phyloP scores from a whole-genome alignment of 345 rosid genomes.

The Eucalyptus globulus region DNA sequence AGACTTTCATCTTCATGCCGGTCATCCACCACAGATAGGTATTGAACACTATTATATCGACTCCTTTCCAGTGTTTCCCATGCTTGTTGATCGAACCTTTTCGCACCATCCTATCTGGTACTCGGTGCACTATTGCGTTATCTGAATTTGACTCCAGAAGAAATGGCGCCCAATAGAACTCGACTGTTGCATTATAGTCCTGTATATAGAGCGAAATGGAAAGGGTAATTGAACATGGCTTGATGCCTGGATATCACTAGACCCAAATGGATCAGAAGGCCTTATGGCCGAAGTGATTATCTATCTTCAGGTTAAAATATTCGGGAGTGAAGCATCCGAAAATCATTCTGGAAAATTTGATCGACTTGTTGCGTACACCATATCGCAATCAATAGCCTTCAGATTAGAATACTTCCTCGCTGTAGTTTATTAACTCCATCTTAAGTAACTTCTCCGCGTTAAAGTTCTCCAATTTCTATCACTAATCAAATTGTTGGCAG shows the following conservation, averaged over 20 bases:
- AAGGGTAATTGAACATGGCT: not conserved
- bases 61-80: constrained; percentile 65
- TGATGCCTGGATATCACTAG: not conserved
- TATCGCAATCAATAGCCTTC: not conserved
- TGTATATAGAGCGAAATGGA: not conserved
- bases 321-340: not conserved
- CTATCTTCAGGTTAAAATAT: not conserved
- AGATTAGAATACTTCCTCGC: not conserved
- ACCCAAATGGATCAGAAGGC: not conserved
- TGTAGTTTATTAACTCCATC: not conserved
- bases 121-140: constrained; percentile 61
- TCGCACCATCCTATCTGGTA: constrained; percentile 68
- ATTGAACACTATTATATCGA: constrained; percentile 77
- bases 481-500: not conserved
- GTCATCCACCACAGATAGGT: constrained; percentile 99
- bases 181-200: constrained; percentile 92
- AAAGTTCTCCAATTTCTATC: not conserved
- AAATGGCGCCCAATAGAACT: constrained; percentile 98
- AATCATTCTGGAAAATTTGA: not conserved
- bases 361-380: not conserved
- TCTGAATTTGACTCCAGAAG: constrained; percentile 90
- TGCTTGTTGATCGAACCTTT: constrained; percentile 76
- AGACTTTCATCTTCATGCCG: constrained; percentile 65
- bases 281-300: not conserved
- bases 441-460: not conserved